Conservation (phyloP, 1,139 yeast species). For the Hansenula sp. region DNA sequence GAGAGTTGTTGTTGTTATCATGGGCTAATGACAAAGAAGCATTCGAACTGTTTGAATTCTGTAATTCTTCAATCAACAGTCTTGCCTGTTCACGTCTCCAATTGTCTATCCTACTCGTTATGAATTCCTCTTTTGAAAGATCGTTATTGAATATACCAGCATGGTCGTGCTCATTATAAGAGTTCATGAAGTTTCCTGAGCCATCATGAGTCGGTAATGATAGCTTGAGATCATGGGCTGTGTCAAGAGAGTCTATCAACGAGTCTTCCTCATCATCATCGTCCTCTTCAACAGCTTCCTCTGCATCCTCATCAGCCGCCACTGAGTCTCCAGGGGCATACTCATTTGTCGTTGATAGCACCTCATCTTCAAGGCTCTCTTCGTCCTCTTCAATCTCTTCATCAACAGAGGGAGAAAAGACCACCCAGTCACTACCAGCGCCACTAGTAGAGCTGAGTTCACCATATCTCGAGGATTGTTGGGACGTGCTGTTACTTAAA, state of each 20-base stretch:
- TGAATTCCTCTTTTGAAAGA: constrained; percentile 15
- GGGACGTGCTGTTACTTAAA: not conserved
- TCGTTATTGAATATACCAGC: constrained; percentile 8
- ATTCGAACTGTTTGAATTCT: constrained; percentile 9
- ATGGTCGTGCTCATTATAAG: constrained; percentile 1
- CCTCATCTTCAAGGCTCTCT: constrained; percentile 16
- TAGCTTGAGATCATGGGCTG: constrained; percentile 3
- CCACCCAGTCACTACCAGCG: constrained; percentile 1
- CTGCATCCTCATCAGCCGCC: too few relatives aligned
- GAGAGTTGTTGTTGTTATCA: too few relatives aligned
- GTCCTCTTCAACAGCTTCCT: constrained; percentile 13
- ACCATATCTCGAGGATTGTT: not conserved
- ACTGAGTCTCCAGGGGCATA: too few relatives aligned
- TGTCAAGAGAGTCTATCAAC: constrained; percentile 21
- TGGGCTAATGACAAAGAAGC: constrained; percentile 1
- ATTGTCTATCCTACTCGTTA: constrained; percentile 21
- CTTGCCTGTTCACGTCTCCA: constrained; percentile 25
- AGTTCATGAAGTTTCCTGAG: constrained; percentile 8
- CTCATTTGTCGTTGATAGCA: constrained; percentile 17
- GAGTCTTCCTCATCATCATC: constrained; percentile 22
- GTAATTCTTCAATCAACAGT: constrained; percentile 17
- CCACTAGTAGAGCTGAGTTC: constrained; percentile 2
- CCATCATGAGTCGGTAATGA: constrained; percentile 15
- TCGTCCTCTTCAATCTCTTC: not conserved
- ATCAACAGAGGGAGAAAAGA: not conserved